Conservation (phyloP, 768 basidiomycete species). For the Amanita jacksonii region DNA sequence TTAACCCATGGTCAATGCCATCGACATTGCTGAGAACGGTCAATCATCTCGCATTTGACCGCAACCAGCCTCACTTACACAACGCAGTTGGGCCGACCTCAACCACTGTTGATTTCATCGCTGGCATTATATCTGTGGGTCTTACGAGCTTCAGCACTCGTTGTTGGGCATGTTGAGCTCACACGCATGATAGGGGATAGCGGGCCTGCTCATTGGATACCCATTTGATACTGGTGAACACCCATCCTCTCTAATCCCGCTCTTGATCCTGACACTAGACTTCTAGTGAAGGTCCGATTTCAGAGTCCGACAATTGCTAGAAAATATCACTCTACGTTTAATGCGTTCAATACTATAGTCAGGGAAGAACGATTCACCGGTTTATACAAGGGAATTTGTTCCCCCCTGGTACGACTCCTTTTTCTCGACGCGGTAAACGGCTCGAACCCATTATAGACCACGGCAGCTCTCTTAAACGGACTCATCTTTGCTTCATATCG, state of each 20-base stretch:
- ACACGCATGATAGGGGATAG: slow-evolving; percentile 37
- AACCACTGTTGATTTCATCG: slow-evolving; percentile 66
- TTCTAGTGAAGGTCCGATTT: slow-evolving; percentile 69
- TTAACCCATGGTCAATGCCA: no score
- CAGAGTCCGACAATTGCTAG: slow-evolving; percentile 52
- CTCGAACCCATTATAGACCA: slow-evolving; percentile 31
- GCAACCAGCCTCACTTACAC: not conserved
- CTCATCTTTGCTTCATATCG: slow-evolving; percentile 81
- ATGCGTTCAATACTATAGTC: slow-evolving; percentile 59
- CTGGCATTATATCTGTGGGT: slow-evolving; percentile 55
- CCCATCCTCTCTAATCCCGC: not conserved
- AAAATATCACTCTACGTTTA: slow-evolving; percentile 53
- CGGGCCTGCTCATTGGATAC: slow-evolving; percentile 60
- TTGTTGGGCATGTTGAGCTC: not conserved
- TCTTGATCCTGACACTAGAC: not conserved
- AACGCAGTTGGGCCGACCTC: slow-evolving; percentile 39
- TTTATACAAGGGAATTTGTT: slow-evolving; percentile 68
- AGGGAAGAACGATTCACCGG: slow-evolving; percentile 61
- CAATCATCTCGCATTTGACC: no score
- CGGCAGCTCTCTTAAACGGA: slow-evolving; percentile 73
- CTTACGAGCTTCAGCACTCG: not conserved
- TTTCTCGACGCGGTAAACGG: not conserved
- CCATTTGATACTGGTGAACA: slow-evolving; percentile 55
- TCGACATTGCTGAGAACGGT: no score
- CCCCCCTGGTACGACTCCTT: slow-evolving; percentile 56